These are phyloP conservation scores for Penicillium chermesinum DNA, from an alignment of 495 filamentous ascomycete genomes.

Conservation along the genomic window DNA sequence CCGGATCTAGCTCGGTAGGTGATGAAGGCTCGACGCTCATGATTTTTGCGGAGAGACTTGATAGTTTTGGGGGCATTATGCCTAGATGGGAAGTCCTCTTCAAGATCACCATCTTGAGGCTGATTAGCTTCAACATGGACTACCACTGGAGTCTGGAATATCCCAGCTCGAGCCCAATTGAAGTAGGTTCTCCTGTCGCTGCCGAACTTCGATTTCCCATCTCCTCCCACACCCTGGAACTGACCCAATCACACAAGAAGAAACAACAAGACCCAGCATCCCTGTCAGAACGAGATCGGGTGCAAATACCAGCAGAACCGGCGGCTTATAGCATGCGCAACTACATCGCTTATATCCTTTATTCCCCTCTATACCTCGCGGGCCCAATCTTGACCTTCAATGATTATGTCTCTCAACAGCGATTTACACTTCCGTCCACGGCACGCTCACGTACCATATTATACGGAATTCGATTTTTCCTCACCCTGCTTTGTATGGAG, in stretches of 20 bases:
- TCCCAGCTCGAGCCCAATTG: constrained; percentile 61
- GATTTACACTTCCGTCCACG: constrained; percentile 66
- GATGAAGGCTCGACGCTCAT: constrained; percentile 37
- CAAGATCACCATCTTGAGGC: constrained; percentile 88
- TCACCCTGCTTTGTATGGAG: constrained; percentile 87
- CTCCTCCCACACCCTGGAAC: constrained; percentile 1
- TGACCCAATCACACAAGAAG: constrained; percentile 82
- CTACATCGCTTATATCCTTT: constrained; percentile 82
- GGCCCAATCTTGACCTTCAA: constrained; percentile 97
- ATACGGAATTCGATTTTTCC: constrained; percentile 79
- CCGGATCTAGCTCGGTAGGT: constrained; percentile 16
- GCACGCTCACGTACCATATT: constrained; percentile 59
- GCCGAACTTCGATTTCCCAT: background rate
- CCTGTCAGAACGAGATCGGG: constrained; percentile 81
- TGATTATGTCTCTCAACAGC: constrained; percentile 86
- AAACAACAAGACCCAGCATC: constrained; percentile 84
- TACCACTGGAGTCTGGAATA: constrained; percentile 86
- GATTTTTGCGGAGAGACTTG: constrained; percentile 60
- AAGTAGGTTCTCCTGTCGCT: constrained; percentile 59
- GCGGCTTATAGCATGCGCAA: constrained; percentile 72
- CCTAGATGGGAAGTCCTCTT: constrained; percentile 92
- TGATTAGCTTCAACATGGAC: constrained; percentile 96
- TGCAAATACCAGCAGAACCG: constrained; percentile 64
- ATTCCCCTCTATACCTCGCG: constrained; percentile 87
- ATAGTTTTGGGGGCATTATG: constrained; percentile 74